phyloP scores from a whole-genome alignment of 345 rosid genomes.

The Citrus unshiu region DNA sequence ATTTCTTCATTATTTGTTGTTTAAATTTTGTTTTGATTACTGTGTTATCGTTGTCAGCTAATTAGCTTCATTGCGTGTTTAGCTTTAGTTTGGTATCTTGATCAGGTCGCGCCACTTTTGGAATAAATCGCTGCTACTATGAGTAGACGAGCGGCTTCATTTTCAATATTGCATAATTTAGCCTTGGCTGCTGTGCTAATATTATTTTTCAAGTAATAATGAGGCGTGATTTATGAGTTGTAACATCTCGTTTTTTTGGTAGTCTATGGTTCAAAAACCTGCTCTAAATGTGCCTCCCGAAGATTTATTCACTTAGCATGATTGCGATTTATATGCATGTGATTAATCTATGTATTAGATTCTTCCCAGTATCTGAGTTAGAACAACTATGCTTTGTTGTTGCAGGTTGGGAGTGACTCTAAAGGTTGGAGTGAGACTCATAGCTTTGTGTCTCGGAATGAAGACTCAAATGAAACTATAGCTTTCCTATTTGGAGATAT shows the following conservation, averaged over 20 bases:
- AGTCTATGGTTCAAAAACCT: background rate
- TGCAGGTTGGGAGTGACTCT: conserved; percentile 77
- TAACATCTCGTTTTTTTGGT: background rate
- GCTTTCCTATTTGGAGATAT: conserved; percentile 92
- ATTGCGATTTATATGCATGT: background rate
- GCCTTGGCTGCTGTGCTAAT: background rate
- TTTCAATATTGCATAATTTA: no score
- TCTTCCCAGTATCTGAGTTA: background rate
- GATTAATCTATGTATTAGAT: background rate
- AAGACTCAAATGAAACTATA: conserved; percentile 44
- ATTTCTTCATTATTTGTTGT: background rate
- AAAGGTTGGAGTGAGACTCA: conserved; percentile 70
- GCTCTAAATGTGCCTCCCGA: background rate
- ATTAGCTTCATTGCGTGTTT: background rate
- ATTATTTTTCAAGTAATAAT: background rate
- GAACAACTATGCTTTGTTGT: background rate
- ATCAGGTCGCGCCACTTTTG: background rate
- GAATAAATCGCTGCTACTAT: background rate
- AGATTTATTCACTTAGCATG: background rate
- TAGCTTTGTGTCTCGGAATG: conserved; percentile 65
- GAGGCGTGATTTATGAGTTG: background rate
- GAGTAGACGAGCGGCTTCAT: background rate
- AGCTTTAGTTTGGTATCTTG: background rate
- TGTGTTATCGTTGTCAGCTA: background rate
- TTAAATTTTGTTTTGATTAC: background rate